Conservation (phyloP, 495 filamentous ascomycete genomes). For the Xylaria palmicola region DNA sequence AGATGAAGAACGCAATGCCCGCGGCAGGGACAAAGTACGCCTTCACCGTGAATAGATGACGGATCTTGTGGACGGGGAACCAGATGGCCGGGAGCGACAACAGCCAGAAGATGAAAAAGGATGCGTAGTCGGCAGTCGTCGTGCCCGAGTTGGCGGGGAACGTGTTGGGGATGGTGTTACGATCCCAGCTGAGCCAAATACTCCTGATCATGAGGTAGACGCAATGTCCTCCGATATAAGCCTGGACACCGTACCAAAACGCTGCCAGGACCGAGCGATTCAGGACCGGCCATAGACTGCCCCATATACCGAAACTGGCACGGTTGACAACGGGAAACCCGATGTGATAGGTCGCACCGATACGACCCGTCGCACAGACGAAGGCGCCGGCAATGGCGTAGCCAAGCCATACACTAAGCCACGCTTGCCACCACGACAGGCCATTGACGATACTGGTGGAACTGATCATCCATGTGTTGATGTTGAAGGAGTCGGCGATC, state of each 20-base stretch:
- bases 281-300: slow-evolving; percentile 85
- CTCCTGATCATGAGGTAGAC: slow-evolving; percentile 78
- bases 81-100: slow-evolving; percentile 80
- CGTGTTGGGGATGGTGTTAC: slow-evolving; percentile 60
- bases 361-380: slow-evolving; percentile 75
- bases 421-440: slow-evolving; percentile 93
- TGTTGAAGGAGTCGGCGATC: slow-evolving; percentile 94
- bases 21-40: slow-evolving; percentile 80
- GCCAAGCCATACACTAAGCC: slow-evolving; percentile 86
- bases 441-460: slow-evolving; percentile 72
- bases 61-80: slow-evolving; percentile 71
- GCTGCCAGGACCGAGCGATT: slow-evolving; percentile 87
- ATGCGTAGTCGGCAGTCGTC: slow-evolving; percentile 69
- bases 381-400: slow-evolving; percentile 76
- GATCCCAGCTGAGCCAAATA: slow-evolving; percentile 67
- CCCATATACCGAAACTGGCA: slow-evolving; percentile 83
- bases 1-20: slow-evolving; percentile 86
- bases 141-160: slow-evolving; percentile 67
- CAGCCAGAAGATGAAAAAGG: slow-evolving; percentile 86
- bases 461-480: slow-evolving; percentile 99
- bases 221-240: slow-evolving; percentile 81
- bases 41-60: slow-evolving; percentile 92
- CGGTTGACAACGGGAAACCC: slow-evolving; percentile 79
- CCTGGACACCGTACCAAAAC: slow-evolving; percentile 85
- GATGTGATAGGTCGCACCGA: slow-evolving; percentile 87